phyloP scores from a whole-genome alignment of 805 yeast species.

The Ogataea corticis region DNA sequence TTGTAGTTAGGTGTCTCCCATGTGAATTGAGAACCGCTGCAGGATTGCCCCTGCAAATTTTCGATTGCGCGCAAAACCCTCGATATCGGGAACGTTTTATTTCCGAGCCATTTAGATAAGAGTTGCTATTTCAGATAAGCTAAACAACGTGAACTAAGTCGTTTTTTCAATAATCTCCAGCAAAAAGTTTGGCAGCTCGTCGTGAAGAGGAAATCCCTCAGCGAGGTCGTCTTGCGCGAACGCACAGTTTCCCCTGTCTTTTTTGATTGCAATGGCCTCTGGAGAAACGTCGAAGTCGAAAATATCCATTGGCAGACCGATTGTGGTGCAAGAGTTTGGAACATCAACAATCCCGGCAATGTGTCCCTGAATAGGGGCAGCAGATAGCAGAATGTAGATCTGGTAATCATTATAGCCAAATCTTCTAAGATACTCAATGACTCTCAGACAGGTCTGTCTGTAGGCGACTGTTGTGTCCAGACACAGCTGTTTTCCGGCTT shows the following conservation, averaged over 20 bases:
- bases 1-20: background rate
- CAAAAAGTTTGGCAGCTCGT: conserved; percentile 21
- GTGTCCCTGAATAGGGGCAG: conserved; percentile 54
- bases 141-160: conserved; percentile 1
- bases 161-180: conserved; percentile 20
- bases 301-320: conserved; percentile 52
- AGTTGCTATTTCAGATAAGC: too few relatives aligned
- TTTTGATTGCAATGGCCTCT: conserved; percentile 30
- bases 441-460: conserved; percentile 49
- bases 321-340: conserved; percentile 53
- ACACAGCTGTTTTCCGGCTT: conserved; percentile 45
- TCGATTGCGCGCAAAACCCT: too few relatives aligned
- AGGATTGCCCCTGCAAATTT: too few relatives aligned
- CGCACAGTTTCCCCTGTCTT: conserved; percentile 43
- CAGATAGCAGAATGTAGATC: conserved; percentile 43
- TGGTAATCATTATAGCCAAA: conserved; percentile 54
- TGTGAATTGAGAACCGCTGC: too few relatives aligned
- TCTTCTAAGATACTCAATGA: conserved; percentile 49
- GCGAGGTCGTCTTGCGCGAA: conserved; percentile 28
- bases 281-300: conserved; percentile 51
- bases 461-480: conserved; percentile 52
- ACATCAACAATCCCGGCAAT: conserved; percentile 53
- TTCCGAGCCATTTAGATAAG: too few relatives aligned
- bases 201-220: conserved; percentile 20
- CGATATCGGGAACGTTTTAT: too few relatives aligned